These are phyloP conservation scores for Alternaria viburni DNA, from an alignment of 2,329 filamentous ascomycete genomes.

Conservation along the genomic window DNA sequence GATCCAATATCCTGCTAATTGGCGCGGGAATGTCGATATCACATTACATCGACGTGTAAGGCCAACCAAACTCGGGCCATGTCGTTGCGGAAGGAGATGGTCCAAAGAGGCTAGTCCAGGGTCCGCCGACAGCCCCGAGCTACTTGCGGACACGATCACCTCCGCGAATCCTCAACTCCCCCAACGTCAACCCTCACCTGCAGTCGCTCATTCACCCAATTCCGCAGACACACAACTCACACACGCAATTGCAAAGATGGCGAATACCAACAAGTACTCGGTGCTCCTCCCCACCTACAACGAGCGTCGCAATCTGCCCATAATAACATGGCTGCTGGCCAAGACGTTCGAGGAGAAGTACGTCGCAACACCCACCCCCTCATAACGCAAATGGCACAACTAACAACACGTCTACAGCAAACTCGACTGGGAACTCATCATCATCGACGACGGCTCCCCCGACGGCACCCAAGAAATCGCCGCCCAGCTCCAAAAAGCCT, in stretches of 20 bases:
- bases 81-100: slow-evolving; percentile 16
- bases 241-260: slow-evolving; percentile 29
- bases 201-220: slow-evolving; percentile 38
- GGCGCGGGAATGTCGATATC: too few relatives aligned
- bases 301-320: slow-evolving; percentile 94
- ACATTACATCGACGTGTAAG: not conserved
- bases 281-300: slow-evolving; percentile 98
- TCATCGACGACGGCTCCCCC: slow-evolving; percentile 97
- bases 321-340: slow-evolving; percentile 93
- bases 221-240: slow-evolving; percentile 16
- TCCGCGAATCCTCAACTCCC: slow-evolving; percentile 24
- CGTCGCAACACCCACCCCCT: slow-evolving; percentile 35
- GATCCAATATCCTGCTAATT: not conserved
- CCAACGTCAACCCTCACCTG: slow-evolving; percentile 20
- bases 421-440: slow-evolving; percentile 95
- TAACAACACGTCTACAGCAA: slow-evolving; percentile 62
- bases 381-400: too few relatives aligned
- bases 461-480: slow-evolving; percentile 94
- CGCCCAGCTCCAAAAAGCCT: slow-evolving; percentile 86
- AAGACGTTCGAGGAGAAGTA: slow-evolving; percentile 90
- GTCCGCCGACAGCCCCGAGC: slow-evolving; percentile 14
- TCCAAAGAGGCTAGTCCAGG: slow-evolving; percentile 28
- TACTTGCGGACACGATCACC: slow-evolving; percentile 35
- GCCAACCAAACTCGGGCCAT: not conserved
- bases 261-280: slow-evolving; percentile 80